phyloP scores from a whole-genome alignment of 164 flowering plant species.

The Tetrastigma voinierianum region DNA sequence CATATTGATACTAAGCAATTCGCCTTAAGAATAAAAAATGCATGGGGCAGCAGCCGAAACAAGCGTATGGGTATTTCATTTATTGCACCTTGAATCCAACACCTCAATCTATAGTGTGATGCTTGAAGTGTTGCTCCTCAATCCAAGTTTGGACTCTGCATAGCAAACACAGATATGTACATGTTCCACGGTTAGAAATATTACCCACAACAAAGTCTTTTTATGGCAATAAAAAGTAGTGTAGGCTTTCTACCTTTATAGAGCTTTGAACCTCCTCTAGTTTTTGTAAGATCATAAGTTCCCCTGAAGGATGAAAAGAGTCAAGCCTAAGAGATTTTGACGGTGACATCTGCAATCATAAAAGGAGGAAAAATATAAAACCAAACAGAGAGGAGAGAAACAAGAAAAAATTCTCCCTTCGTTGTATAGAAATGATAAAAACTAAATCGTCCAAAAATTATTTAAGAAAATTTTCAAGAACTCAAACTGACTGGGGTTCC shows the following conservation, averaged over 20 bases:
- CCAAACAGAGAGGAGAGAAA: not conserved
- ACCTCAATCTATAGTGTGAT: too few relatives aligned
- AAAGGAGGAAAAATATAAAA: constrained; percentile 1
- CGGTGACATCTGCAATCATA: constrained; percentile 48
- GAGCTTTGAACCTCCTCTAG: constrained; percentile 68
- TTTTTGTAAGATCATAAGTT: constrained; percentile 53
- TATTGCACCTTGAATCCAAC: too few relatives aligned
- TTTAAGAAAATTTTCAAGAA: too few relatives aligned
- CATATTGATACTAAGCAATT: not conserved
- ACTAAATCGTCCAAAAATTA: not conserved
- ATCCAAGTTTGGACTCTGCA: too few relatives aligned
- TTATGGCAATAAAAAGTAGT: not conserved
- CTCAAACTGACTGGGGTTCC: too few relatives aligned
- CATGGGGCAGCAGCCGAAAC: not conserved
- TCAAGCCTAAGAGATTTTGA: constrained; percentile 39
- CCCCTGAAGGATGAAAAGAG: constrained; percentile 33
- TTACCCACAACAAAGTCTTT: not conserved
- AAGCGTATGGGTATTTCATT: not conserved
- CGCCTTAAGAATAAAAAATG: not conserved
- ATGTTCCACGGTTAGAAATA: not conserved
- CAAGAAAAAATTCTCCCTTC: not conserved
- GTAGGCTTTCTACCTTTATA: constrained; percentile 53
- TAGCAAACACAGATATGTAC: constrained; percentile 6
- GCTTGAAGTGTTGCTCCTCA: too few relatives aligned
- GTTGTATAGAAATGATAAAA: too few relatives aligned